Evolutionary conservation across 805 yeast species (phyloP).

Genomic region (Lachancea sp.): DNA sequence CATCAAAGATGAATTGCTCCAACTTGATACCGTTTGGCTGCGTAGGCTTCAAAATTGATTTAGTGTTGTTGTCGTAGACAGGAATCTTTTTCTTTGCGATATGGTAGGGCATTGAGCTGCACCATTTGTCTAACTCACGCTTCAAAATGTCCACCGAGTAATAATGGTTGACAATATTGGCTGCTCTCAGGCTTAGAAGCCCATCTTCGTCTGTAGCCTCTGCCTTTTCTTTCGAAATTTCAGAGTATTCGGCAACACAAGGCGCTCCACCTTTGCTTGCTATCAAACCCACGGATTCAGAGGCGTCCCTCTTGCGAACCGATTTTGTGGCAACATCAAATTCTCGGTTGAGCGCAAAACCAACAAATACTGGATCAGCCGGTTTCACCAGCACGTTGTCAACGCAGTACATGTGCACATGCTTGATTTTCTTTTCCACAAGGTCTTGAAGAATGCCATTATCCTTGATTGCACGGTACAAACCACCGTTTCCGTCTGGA

Average conservation of each 20-base stretch:
- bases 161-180: conserved; percentile 95
- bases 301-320: conserved; percentile 84
- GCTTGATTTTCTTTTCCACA: conserved; percentile 61
- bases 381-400: conserved; percentile 88
- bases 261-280: conserved; percentile 65
- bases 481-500: conserved; percentile 98
- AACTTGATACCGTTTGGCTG: conserved; percentile 86
- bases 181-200: conserved; percentile 76
- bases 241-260: conserved; percentile 92
- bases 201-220: conserved; percentile 55
- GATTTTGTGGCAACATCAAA: conserved; percentile 86
- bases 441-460: conserved; percentile 67
- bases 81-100: conserved; percentile 89
- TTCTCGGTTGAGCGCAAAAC: conserved; percentile 64
- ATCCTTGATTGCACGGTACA: conserved; percentile 72
- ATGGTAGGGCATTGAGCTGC: conserved; percentile 77
- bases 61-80: conserved; percentile 42
- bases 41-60: conserved; percentile 50
- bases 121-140: conserved; percentile 61
- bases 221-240: conserved; percentile 70
- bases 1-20: conserved; percentile 96
- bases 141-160: conserved; percentile 73
- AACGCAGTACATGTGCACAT: conserved; percentile 94
- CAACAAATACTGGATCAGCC: conserved; percentile 83
- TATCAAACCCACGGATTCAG: conserved; percentile 87